A percentile compares a stretch with the other conserved stretches of the same genome.
Conservation (phyloP, 257 asterid species). For the Ehretia macrophylla region DNA sequence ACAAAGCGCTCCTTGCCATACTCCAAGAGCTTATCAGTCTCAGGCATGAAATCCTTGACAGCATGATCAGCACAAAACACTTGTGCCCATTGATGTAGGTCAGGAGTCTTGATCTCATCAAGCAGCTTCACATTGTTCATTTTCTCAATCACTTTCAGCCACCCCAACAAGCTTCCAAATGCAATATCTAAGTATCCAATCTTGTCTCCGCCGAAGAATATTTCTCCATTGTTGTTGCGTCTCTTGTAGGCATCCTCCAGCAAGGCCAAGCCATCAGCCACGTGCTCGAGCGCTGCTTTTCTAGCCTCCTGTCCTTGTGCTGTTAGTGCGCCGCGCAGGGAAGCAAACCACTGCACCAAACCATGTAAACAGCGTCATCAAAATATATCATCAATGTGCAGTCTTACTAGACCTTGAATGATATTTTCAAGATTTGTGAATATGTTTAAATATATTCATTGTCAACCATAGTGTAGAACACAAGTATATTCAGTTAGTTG, state of each 20-base stretch:
- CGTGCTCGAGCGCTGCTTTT: slow-evolving; percentile 12
- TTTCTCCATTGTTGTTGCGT: slow-evolving; percentile 40
- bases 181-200: slow-evolving; percentile 58
- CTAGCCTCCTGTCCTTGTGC: slow-evolving; percentile 39
- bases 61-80: slow-evolving; percentile 24
- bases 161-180: slow-evolving; percentile 47
- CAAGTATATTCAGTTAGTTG: too few relatives aligned
- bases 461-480: too few relatives aligned
- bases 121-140: slow-evolving; percentile 22
- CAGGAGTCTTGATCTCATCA: slow-evolving; percentile 42
- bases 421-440: too few relatives aligned
- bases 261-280: slow-evolving; percentile 33
- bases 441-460: too few relatives aligned
- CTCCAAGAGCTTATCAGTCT: slow-evolving; percentile 39
- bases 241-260: slow-evolving; percentile 51
- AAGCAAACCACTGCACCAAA: slow-evolving; percentile 47
- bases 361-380: neutral
- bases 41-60: slow-evolving; percentile 54
- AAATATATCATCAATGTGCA: too few relatives aligned
- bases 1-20: too few relatives aligned
- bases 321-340: slow-evolving; percentile 24
- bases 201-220: slow-evolving; percentile 49
- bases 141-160: slow-evolving; percentile 38
- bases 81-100: slow-evolving; percentile 46
- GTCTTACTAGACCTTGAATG: too few relatives aligned